Base-by-base conservation (phyloP, 441 rosid genomes). In the Gossypium schwendimanii region DNA sequence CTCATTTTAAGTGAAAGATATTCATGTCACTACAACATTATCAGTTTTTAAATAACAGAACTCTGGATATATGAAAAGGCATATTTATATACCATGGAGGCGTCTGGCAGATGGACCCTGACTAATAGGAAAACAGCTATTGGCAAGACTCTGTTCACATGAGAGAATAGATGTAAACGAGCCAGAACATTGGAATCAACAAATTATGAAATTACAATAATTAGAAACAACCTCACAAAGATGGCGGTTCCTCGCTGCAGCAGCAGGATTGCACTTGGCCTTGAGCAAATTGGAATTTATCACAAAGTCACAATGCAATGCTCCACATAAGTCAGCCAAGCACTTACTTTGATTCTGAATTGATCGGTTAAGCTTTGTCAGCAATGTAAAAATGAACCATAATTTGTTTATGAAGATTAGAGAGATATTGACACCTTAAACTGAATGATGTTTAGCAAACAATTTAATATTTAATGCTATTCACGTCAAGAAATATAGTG, bases 271-370 rank as follows among this genome's bases (percentile, higher is more conserved):
- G 86, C 99, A 96, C 79, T 91, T 96, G 53, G 77, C 78, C 81
- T 85, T 91, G 0, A 73, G 72, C 65, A 84, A 81, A 84, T 88
- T 91, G 54, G 96, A 82, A 73, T 76, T 85, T 78, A 89, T 77
- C 59, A 85, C 81, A 66, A 71, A 85, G 83, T 95, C 99, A 78
- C 99, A 95, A 81, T 93, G 96, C 87, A 95, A 76, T 36, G 98
- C 97, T 14, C 98, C 99, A 77, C 99, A 96, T 59, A 91, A 65
- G 83, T 96, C 96, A 67, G 99, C 97, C 74, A 96, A 82, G 88
- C 99, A 96, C 83, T 88, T 93, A 61, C 89, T 80, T 53, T 44
- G 81, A 75, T 80, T 89, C 98, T 96, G 87, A 75, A 82, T 81
- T 41, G 72, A 83, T 73, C 6, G 23, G n/a, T 63, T 26, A 77